Evolutionary conservation across 2,329 filamentous ascomycete genomes (phyloP), one percentile per base, ranked within the genome.

Genomic region (Stachybotrys elegans): DNA sequence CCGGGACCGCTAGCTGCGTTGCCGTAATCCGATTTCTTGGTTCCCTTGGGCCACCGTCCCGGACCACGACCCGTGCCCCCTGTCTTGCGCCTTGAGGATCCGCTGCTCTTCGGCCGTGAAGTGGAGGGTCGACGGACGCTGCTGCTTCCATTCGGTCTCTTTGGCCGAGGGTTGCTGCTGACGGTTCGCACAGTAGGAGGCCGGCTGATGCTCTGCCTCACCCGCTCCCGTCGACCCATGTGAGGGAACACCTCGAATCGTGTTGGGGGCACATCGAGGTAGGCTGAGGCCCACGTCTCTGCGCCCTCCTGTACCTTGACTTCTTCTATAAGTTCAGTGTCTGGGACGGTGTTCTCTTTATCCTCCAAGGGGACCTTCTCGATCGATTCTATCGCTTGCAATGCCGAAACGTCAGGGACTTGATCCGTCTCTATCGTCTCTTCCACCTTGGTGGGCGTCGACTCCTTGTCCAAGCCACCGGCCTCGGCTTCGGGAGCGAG

Each of bases 171-270:
- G 37, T 56, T 52, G 48, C 59, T 62, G 57, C 60, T 57, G 42
- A 55, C 49, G 9, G 64, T 61, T 12, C 70, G 67, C 4, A 68
- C 56, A 4, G 51, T 54, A 7, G 57, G 43, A 14, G 70, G 62
- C 17, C 73, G 66, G 31, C 61, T 59, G 3, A 70, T 65, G 7
- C 62, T 66, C 17, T 65, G 58, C 17, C 75, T 69, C 11, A 68
- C 58, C 14, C 75, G 68, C 36, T 73, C 73, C 14, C 69, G 65
- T 2, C 66, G 65, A 11, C 67, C 68, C 8, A 86, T 66, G 0
- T 84, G 79, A 8, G 88, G 88, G 56, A 87, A 92, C 32, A 93
- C 80, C 54, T 90, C 84, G 61, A 89, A 94, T 25, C 88, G 79
- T 2, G 73, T 81, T 0, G 81, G 71, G 3, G 86, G 86, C 21